Percentiles rank a stretch among this genome's conserved stretches.
These are phyloP conservation scores for Curvularia verruculosa DNA, from an alignment of 2,329 filamentous ascomycete genomes.

Conservation along the genomic window DNA sequence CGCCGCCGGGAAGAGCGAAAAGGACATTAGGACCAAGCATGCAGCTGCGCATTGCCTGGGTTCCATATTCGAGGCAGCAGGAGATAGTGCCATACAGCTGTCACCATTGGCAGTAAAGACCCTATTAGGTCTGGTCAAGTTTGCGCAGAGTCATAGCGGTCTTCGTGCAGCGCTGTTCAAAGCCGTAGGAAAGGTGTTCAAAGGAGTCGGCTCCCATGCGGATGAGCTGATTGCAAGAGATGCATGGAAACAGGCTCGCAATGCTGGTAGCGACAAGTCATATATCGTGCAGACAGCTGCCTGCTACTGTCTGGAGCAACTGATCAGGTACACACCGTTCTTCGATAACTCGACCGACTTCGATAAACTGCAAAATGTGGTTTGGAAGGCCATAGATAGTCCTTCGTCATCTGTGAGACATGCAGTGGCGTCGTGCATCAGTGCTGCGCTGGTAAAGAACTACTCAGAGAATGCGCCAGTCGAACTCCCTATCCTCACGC, in stretches of 20 bases:
- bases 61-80: constrained; percentile 87
- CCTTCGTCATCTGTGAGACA: constrained; percentile 76
- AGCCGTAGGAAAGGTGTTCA: constrained; percentile 75
- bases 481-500: constrained; percentile 51
- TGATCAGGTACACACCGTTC: constrained; percentile 75
- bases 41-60: constrained; percentile 87
- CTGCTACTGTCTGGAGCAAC: constrained; percentile 76
- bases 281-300: constrained; percentile 78
- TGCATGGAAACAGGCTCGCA: constrained; percentile 89
- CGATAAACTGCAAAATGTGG: constrained; percentile 79
- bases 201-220: constrained; percentile 75
- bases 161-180: constrained; percentile 78
- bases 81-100: constrained; percentile 87
- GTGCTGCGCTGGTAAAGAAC: constrained; percentile 80
- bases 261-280: constrained; percentile 80
- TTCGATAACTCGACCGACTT: constrained; percentile 91
- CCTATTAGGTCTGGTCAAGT: constrained; percentile 79
- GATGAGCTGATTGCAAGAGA: constrained; percentile 88
- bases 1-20: constrained; percentile 73
- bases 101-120: constrained; percentile 75
- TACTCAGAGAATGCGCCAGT: constrained; percentile 66
- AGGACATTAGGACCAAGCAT: constrained; percentile 80
- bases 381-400: constrained; percentile 89
- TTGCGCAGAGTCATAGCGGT: constrained; percentile 78
- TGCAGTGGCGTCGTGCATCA: constrained; percentile 83